Evolutionary conservation across 2,329 filamentous ascomycete genomes (phyloP), one percentile per base, ranked within the genome.

Genomic region (Hirsutella rhossiliensis): DNA sequence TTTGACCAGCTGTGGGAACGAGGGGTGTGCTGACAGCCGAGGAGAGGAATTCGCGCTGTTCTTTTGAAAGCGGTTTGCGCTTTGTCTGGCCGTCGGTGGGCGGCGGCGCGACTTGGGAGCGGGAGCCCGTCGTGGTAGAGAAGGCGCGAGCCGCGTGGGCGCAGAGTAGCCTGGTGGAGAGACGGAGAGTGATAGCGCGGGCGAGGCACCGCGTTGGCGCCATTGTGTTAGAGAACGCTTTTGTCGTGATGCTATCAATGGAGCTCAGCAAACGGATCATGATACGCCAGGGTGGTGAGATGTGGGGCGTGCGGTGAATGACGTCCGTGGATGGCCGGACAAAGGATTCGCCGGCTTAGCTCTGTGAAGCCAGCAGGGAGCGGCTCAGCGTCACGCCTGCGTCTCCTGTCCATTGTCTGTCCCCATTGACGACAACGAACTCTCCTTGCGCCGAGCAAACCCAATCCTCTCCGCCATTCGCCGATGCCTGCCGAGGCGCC

Each of bases 41-140:
- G 46, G 84, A 81, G 41, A 94, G 78, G 56, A 83, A 94, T 45
- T 82, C 73, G 46, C 78, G 75, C 57, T 94, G 87, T 47, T 78
- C 72, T 50, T 75, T 65, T 28, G 79, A 86, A 40, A 92, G 69
- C 11, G 80, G 73, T 59, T 82, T 78, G 47, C 58, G 68, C 54
- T 65, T 67, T 51, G 62, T 61, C 43, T 58, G 48, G 49, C 56
- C 45, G 47, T 55, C 50, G 52, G 52, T 38, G 30, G 46, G 49
- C 20, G 53, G 43, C 19, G 46, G 15, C 11, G 32, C 38, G 12
- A 43, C 41, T n/a, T 32, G 32, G 29, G 45, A 30, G 19, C 46
- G 36, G 36, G 45, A 43, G 18, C 48, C 49, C 13, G 37, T 15
- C 19, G 37, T 17, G 34, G 34, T 37, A 2, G 50, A 47, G n/a